A percentile compares a stretch with the other conserved stretches of the same genome.
phyloP scores from a whole-genome alignment of 495 filamentous ascomycete species.

The Apodospora peruviana region DNA sequence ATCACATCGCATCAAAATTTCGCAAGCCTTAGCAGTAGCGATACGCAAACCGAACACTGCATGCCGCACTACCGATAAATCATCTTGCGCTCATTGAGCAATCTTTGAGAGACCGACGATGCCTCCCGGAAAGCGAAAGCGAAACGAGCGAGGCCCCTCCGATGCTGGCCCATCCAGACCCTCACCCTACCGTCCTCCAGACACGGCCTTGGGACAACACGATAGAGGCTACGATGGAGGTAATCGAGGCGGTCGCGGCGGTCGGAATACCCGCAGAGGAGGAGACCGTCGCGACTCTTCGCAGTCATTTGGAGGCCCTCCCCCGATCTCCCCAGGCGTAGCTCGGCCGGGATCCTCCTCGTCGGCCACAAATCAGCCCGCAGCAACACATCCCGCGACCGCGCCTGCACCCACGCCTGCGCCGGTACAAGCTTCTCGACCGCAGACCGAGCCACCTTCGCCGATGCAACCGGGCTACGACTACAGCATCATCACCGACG shows the following conservation, averaged over 20 bases:
- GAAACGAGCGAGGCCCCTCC: constrained; percentile 38
- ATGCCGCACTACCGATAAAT: constrained; percentile 20
- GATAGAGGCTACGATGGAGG: constrained; percentile 47
- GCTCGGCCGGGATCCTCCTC: constrained; percentile 5
- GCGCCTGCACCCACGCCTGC: constrained; percentile 18
- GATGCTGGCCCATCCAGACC: constrained; percentile 42
- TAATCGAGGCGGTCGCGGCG: constrained; percentile 29
- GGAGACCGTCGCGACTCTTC: constrained; percentile 42
- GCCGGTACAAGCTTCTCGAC: constrained; percentile 49
- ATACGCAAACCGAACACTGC: constrained; percentile 10
- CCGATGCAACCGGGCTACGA: constrained; percentile 36
- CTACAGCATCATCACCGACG: constrained; percentile 45
- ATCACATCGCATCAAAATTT: not conserved
- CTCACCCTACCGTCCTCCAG: constrained; percentile 59
- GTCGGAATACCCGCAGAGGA: constrained; percentile 34
- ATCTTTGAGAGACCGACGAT: constrained; percentile 38
- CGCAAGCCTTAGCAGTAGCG: not conserved
- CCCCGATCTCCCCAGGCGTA: constrained; percentile 32
- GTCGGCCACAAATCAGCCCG: constrained; percentile 23
- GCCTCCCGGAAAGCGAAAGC: constrained; percentile 54
- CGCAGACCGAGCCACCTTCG: constrained; percentile 20
- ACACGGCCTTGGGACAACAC: constrained; percentile 44
- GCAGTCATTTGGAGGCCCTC: constrained; percentile 20
- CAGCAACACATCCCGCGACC: constrained; percentile 51
- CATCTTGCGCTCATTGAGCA: constrained; percentile 10